Evolutionary conservation across 2,329 filamentous ascomycete genomes (phyloP).

Genomic region (Talaromyces sp.): DNA sequence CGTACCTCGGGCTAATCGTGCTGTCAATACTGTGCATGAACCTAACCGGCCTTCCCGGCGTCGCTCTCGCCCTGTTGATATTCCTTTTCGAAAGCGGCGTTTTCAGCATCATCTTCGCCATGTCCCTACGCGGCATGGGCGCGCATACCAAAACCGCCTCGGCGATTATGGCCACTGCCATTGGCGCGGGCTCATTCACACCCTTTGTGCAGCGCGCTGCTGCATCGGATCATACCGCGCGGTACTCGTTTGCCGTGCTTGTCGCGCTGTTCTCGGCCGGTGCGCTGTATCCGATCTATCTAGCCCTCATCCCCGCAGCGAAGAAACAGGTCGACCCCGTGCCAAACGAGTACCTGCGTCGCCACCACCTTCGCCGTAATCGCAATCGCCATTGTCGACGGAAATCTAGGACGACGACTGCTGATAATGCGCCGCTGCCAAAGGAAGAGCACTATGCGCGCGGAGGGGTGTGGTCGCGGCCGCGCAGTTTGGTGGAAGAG

Average conservation of each 20-base stretch:
- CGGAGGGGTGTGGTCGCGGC: slow-evolving; percentile 14
- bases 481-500: slow-evolving; percentile 12
- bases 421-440: neutral
- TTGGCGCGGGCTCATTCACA: slow-evolving; percentile 51
- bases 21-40: slow-evolving; percentile 50
- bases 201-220: slow-evolving; percentile 51
- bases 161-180: slow-evolving; percentile 49
- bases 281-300: slow-evolving; percentile 50
- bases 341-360: slow-evolving; percentile 15
- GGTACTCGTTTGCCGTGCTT: slow-evolving; percentile 50
- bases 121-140: slow-evolving; percentile 54
- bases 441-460: slow-evolving; percentile 8
- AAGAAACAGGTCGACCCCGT: slow-evolving; percentile 49
- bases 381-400: slow-evolving; percentile 2
- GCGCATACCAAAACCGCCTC: slow-evolving; percentile 54
- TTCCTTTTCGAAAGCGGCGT: slow-evolving; percentile 58
- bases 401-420: slow-evolving; percentile 4
- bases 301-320: slow-evolving; percentile 45
- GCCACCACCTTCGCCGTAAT: slow-evolving; percentile 2
- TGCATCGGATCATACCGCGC: slow-evolving; percentile 25
- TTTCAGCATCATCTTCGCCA: slow-evolving; percentile 56
- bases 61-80: slow-evolving; percentile 47
- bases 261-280: slow-evolving; percentile 49
- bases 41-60: slow-evolving; percentile 38
- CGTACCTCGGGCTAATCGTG: slow-evolving; percentile 49